Evolutionary conservation across 352 stramenopile species (phyloP), one percentile per base, ranked within the genome.

Genomic region (Plasmopara halstedii): DNA sequence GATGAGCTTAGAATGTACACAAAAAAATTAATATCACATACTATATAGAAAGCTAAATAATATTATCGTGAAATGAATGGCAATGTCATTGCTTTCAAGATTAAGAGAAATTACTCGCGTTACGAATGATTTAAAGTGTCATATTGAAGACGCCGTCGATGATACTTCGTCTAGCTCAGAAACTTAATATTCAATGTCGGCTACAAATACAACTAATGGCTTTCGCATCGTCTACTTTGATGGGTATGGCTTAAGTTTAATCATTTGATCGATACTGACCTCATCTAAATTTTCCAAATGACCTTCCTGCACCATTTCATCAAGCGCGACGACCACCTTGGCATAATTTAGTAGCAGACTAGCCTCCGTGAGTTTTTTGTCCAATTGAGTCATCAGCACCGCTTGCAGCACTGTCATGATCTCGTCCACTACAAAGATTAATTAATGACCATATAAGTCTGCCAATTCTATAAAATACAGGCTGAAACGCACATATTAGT

Each of bases 331-430:
- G 13, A 86, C 68, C 6, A 86, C 67, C 21, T 82, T 77, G 34
- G 71, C 63, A 41, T 88, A 82, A 33, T 85, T 80, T 4, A 65
- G 49, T 19, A 85, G 15, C 2, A 85, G 44, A 36, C 62, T 75
- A 13, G 51, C 25, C 51, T 88, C 73, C 1, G 71, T 85, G 41
- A 76, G 62, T 50, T 83, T 85, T 51, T 85, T 85, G 45, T 87
- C 75, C 34, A 85, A 56, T 45, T 85, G 73, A 7, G 68, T 71
- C 25, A 53, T 52, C 6, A 84, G 43, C 20, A 85, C 67, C 1
- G 66, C 60, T 25, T 77, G 58, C 22, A 85, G 31, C 11, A 79
- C 51, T 14, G 32, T 46, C 51, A 85, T 67, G 35, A 83, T 65
- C 46, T 88, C 73, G 18, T 72, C 51, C 58, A 84, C 76, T 88